A percentile compares a stretch with the other conserved stretches of the same genome.
Evolutionary conservation across 805 yeast genomes (phyloP).

Genomic region (Maudiozyma pseudohumilis): DNA sequence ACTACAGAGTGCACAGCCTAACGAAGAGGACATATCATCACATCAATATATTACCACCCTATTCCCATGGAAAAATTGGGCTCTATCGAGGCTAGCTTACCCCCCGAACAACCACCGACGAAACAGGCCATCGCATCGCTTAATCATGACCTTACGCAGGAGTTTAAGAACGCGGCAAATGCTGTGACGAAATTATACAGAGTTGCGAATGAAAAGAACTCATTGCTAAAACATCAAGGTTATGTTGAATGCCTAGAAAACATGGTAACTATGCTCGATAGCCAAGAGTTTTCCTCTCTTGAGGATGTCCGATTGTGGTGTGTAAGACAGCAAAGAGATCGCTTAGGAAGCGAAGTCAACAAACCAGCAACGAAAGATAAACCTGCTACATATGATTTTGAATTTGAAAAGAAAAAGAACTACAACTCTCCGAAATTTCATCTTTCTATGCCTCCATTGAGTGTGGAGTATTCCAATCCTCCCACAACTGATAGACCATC

Average conservation of each 20-base stretch:
- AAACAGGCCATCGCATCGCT: constrained; percentile 26
- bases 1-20: too few relatives aligned
- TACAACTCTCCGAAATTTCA: constrained; percentile 11
- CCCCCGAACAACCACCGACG: constrained; percentile 27
- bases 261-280: constrained; percentile 31
- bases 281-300: constrained; percentile 6
- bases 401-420: constrained; percentile 7
- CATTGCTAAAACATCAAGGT: constrained; percentile 45
- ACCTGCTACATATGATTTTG: constrained; percentile 7
- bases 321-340: constrained; percentile 14
- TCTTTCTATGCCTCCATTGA: constrained; percentile 17
- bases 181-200: constrained; percentile 61
- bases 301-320: constrained; percentile 22
- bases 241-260: constrained; percentile 57
- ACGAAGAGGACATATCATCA: neutral
- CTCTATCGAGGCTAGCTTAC: constrained; percentile 19
- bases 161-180: constrained; percentile 64
- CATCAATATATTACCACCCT: too few relatives aligned
- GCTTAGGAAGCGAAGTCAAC: constrained; percentile 4
- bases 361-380: neutral
- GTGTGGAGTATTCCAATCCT: constrained; percentile 11
- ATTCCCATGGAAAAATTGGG: constrained; percentile 24
- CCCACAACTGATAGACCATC: neutral
- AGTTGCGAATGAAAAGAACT: constrained; percentile 43
- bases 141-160: constrained; percentile 45